phyloP scores from a whole-genome alignment of 352 stramenopile genomes.

The Globisporangium paddicum region DNA sequence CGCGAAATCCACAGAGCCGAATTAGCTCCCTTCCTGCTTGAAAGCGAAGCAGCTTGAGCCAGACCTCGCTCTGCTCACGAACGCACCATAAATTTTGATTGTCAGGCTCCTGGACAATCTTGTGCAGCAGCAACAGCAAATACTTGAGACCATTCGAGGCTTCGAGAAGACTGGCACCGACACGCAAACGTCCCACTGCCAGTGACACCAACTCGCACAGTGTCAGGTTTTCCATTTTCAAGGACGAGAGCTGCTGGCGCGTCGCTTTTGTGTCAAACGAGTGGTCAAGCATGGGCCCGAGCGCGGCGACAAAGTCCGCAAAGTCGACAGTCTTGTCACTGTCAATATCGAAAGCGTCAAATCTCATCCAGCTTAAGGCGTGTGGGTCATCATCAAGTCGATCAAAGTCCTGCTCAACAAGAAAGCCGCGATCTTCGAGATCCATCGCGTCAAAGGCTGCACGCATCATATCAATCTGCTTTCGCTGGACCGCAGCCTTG shows the following conservation, averaged over 20 bases:
- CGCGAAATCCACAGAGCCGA: slow-evolving; percentile 29
- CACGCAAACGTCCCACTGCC: slow-evolving; percentile 32
- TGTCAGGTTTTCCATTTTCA: slow-evolving; percentile 15
- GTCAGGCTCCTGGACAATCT: slow-evolving; percentile 36
- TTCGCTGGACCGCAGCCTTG: slow-evolving; percentile 32
- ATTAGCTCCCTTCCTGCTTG: slow-evolving; percentile 29
- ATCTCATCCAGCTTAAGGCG: slow-evolving; percentile 26
- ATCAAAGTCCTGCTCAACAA: slow-evolving; percentile 28
- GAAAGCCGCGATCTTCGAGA: slow-evolving; percentile 26
- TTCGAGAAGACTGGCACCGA: slow-evolving; percentile 20
- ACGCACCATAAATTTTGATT: slow-evolving; percentile 33
- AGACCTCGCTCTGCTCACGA: slow-evolving; percentile 16
- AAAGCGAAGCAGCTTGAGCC: slow-evolving; percentile 21
- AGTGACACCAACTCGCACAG: slow-evolving; percentile 42
- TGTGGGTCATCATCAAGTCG: slow-evolving; percentile 11
- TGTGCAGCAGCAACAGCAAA: slow-evolving; percentile 23
- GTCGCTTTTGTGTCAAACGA: slow-evolving; percentile 25
- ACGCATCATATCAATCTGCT: slow-evolving; percentile 48
- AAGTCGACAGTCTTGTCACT: slow-evolving; percentile 47
- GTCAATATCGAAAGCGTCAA: slow-evolving; percentile 52
- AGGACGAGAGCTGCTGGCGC: not conserved
- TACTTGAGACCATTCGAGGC: slow-evolving; percentile 20
- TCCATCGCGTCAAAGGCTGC: slow-evolving; percentile 34
- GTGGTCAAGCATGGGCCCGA: slow-evolving; percentile 52
- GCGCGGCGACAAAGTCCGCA: slow-evolving; percentile 46